phyloP scores from a whole-genome alignment of 176 grass and related monocot species.

The Oryza rufipogon region DNA sequence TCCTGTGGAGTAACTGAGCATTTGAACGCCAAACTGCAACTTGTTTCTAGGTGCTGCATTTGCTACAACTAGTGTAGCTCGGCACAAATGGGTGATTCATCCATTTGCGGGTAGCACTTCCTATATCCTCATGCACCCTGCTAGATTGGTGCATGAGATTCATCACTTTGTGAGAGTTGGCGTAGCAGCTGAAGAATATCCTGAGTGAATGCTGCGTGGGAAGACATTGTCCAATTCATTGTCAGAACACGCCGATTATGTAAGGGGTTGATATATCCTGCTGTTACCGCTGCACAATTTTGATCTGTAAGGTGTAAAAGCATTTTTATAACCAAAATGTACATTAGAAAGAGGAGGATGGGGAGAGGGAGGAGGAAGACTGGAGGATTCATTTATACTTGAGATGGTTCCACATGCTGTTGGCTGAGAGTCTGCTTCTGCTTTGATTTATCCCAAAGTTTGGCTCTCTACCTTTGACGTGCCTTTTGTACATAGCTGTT shows the following conservation, averaged over 20 bases:
- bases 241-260: not conserved
- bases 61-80: slow-evolving; percentile 59
- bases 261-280: slow-evolving; percentile 36
- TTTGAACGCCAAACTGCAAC: slow-evolving; percentile 20
- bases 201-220: slow-evolving; percentile 28
- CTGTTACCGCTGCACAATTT: slow-evolving; percentile 66
- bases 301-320: slow-evolving; percentile 68
- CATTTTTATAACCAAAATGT: slow-evolving; percentile 64
- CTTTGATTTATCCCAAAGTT: slow-evolving; percentile 50
- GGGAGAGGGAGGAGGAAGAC: slow-evolving; percentile 34
- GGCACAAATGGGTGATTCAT: slow-evolving; percentile 28
- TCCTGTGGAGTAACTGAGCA: slow-evolving; percentile 32
- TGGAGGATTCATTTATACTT: slow-evolving; percentile 64
- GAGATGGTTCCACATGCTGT: slow-evolving; percentile 42
- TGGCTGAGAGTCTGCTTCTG: slow-evolving; percentile 45
- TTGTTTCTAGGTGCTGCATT: slow-evolving; percentile 30
- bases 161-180: slow-evolving; percentile 29
- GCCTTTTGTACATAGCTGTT: slow-evolving; percentile 47
- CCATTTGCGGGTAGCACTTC: slow-evolving; percentile 39
- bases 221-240: slow-evolving; percentile 26
- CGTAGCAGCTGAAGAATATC: slow-evolving; percentile 27
- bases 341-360: slow-evolving; percentile 46
- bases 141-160: slow-evolving; percentile 35
- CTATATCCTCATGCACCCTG: slow-evolving; percentile 16
- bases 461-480: slow-evolving; percentile 17